phyloP scores from a whole-genome alignment of 2,329 filamentous ascomycete species.

The Amphichorda felina region DNA sequence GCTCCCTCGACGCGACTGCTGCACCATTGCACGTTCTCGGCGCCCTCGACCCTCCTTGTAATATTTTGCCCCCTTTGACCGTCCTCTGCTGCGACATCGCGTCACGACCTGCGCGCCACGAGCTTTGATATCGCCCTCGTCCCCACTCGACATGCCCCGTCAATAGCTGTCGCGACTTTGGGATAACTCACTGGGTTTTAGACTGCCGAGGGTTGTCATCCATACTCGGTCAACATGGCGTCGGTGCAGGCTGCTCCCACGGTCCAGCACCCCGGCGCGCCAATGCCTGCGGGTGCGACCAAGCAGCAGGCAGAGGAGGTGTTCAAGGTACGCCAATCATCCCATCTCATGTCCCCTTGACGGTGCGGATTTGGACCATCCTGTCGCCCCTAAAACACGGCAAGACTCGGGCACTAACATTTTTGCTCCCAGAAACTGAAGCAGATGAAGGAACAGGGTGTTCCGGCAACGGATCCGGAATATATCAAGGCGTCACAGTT shows the following conservation, averaged over 20 bases:
- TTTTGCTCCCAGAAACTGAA: slow-evolving; percentile 64
- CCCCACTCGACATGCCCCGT: slow-evolving; percentile 25
- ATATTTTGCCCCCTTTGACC: background rate
- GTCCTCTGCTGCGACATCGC: background rate
- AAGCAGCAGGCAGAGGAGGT: slow-evolving; percentile 70
- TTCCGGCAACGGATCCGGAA: slow-evolving; percentile 74
- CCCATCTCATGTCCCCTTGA: no score
- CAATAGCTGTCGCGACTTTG: slow-evolving; percentile 11
- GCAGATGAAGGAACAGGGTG: slow-evolving; percentile 77
- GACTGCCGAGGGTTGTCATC: slow-evolving; percentile 8
- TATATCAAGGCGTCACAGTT: slow-evolving; percentile 73
- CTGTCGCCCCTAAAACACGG: no score
- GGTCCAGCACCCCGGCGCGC: slow-evolving; percentile 52
- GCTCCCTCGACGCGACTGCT: slow-evolving; percentile 2
- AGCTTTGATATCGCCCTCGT: slow-evolving; percentile 2
- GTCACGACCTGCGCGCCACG: slow-evolving; percentile 1
- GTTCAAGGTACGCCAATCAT: slow-evolving; percentile 42
- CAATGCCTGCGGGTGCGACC: slow-evolving; percentile 55
- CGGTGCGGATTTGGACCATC: no score
- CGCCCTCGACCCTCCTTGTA: background rate
- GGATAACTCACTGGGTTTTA: slow-evolving; percentile 13
- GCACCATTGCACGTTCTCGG: background rate
- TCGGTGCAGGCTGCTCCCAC: slow-evolving; percentile 64
- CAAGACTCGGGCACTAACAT: no score
- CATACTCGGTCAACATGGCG: slow-evolving; percentile 49